Percentiles rank a stretch among this genome's conserved stretches.
Conservation (phyloP, 257 asterid species). For the Solanum gracilifrons region DNA sequence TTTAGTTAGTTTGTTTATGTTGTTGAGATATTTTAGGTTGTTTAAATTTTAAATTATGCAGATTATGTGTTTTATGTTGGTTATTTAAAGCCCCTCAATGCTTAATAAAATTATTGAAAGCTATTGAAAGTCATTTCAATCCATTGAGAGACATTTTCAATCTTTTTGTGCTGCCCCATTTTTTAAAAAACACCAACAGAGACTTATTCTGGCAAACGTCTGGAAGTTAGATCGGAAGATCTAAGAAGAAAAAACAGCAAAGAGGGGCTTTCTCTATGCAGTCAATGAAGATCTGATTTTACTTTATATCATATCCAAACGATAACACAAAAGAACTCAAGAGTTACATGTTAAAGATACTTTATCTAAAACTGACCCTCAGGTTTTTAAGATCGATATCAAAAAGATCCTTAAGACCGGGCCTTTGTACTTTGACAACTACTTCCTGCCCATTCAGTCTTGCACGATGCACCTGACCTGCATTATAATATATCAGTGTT, state of each 20-base stretch:
- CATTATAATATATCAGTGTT: not conserved
- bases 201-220: not conserved
- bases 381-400: conserved; percentile 87
- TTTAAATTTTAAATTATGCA: too few species aligned
- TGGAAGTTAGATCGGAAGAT: not conserved
- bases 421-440: conserved; percentile 85
- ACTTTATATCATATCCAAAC: not conserved
- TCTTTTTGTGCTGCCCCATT: too few species aligned
- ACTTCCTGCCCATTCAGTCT: conserved; percentile 62
- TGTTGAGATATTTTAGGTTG: too few species aligned
- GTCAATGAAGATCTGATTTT: not conserved
- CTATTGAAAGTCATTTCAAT: too few species aligned
- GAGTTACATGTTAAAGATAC: not conserved
- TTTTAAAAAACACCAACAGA: too few species aligned
- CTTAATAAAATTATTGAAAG: too few species aligned
- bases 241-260: not conserved
- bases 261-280: not conserved
- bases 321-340: not conserved
- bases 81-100: too few species aligned
- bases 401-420: conserved; percentile 82
- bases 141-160: too few species aligned
- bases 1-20: too few species aligned
- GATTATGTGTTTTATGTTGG: too few species aligned
- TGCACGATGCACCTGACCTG: conserved; percentile 97
- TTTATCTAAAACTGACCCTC: conserved; percentile 46